phyloP scores from a whole-genome alignment of 371 early-diverging fungal genomes.

The Lichtheimia ramosa region DNA sequence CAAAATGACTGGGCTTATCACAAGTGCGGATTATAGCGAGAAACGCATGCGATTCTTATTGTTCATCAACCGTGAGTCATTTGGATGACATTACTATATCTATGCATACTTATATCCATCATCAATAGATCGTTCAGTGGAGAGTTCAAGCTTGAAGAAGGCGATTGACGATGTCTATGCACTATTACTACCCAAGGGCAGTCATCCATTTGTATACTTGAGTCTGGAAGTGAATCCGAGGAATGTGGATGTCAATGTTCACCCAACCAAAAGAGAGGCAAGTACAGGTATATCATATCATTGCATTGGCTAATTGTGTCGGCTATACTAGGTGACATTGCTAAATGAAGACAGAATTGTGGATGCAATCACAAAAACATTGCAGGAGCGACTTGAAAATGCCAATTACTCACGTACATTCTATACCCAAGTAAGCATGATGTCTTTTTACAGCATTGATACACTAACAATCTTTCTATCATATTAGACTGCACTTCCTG shows the following conservation, averaged over 20 bases:
- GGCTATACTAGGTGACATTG: conserved; percentile 72
- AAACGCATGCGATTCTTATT: conserved; percentile 81
- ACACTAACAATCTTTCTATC: too few species aligned
- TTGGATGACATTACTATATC: background rate
- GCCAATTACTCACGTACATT: conserved; percentile 57
- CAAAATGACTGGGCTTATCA: conserved; percentile 67
- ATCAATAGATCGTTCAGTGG: conserved; percentile 83
- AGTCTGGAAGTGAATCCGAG: conserved; percentile 79
- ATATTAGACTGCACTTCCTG: too few species aligned
- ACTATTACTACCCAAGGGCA: conserved; percentile 80
- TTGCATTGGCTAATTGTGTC: too few species aligned
- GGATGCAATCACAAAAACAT: conserved; percentile 58
- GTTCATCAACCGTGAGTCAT: conserved; percentile 89
- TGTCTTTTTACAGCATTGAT: too few species aligned
- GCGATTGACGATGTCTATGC: conserved; percentile 80
- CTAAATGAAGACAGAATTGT: conserved; percentile 87
- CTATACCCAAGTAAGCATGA: conserved; percentile 46
- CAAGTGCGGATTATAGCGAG: conserved; percentile 82
- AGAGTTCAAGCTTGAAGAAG: conserved; percentile 74
- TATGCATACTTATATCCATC: conserved; percentile 2
- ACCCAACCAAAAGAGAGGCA: conserved; percentile 94
- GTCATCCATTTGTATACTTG: conserved; percentile 92
- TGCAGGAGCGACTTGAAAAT: conserved; percentile 56
- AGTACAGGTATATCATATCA: background rate
- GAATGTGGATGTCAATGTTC: conserved; percentile 97